These are phyloP conservation scores for Zarea fungicola DNA, from an alignment of 2,329 filamentous ascomycete genomes.

Conservation along the genomic window DNA sequence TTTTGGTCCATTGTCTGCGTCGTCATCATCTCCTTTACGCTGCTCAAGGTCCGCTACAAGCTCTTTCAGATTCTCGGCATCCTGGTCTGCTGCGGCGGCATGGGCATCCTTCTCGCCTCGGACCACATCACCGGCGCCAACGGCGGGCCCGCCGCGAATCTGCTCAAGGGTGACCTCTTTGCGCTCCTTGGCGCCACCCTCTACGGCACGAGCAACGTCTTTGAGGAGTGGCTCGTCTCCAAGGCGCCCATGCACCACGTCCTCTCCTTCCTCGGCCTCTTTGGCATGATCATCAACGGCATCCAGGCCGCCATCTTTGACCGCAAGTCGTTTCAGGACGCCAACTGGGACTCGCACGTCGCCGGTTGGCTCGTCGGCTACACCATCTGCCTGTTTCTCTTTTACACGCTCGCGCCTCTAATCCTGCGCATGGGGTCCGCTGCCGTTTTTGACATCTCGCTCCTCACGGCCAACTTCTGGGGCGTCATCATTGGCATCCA, in stretches of 20 bases:
- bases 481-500: constrained; percentile 85
- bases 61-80: constrained; percentile 81
- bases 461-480: constrained; percentile 96
- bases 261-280: constrained; percentile 82
- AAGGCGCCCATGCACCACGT: constrained; percentile 89
- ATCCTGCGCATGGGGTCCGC: constrained; percentile 86
- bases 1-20: constrained; percentile 98
- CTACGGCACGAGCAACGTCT: constrained; percentile 86
- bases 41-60: constrained; percentile 87
- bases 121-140: constrained; percentile 79
- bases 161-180: constrained; percentile 89
- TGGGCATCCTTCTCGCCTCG: constrained; percentile 77
- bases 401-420: constrained; percentile 83
- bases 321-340: constrained; percentile 60
- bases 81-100: constrained; percentile 83
- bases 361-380: constrained; percentile 86
- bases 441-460: constrained; percentile 93
- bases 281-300: constrained; percentile 86
- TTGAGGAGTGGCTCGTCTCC: constrained; percentile 90
- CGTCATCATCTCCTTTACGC: constrained; percentile 73
- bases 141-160: constrained; percentile 60
- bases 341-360: constrained; percentile 61
- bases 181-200: constrained; percentile 82
- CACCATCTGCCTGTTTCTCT: constrained; percentile 74
- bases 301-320: constrained; percentile 90